phyloP scores from a whole-genome alignment of 768 basidiomycete genomes.

The Mycena rebaudengoi region DNA sequence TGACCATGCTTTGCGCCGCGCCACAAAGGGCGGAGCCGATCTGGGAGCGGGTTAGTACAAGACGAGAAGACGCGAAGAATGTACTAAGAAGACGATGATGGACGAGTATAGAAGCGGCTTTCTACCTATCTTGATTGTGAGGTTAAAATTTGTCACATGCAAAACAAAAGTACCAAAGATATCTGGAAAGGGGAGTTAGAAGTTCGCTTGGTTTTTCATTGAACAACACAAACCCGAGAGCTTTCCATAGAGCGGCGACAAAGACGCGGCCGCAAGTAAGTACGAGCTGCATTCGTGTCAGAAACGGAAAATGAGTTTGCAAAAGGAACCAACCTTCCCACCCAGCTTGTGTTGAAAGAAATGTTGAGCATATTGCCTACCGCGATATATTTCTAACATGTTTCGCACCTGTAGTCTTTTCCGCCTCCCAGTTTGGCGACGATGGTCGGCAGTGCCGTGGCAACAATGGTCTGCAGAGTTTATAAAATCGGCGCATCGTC shows the following conservation, averaged over 20 bases:
- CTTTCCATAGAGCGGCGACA: constrained; percentile 82
- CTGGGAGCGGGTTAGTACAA: constrained; percentile 40
- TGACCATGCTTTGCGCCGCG: constrained; percentile 79
- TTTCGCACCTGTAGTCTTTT: constrained; percentile 52
- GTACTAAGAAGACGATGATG: constrained; percentile 74
- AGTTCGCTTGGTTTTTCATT: neutral
- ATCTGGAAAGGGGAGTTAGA: constrained; percentile 3
- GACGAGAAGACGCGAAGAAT: neutral
- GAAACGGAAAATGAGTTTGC: neutral
- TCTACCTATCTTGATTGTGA: constrained; percentile 48
- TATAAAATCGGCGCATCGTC: neutral
- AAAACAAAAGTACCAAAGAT: constrained; percentile 16
- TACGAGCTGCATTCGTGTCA: constrained; percentile 64
- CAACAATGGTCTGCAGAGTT: constrained; percentile 64
- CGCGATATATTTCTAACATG: neutral
- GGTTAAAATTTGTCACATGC: neutral
- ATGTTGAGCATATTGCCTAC: neutral
- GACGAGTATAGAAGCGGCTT: constrained; percentile 76
- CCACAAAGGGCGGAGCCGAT: constrained; percentile 85
- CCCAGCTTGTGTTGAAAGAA: constrained; percentile 59
- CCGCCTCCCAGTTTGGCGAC: constrained; percentile 71
- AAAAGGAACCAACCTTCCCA: constrained; percentile 60
- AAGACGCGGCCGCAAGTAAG: constrained; percentile 70
- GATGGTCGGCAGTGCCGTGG: constrained; percentile 82
- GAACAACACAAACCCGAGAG: constrained; percentile 70